Evolutionary conservation across 2,329 filamentous ascomycete species (phyloP).

Genomic region (Aspergillus fructus): DNA sequence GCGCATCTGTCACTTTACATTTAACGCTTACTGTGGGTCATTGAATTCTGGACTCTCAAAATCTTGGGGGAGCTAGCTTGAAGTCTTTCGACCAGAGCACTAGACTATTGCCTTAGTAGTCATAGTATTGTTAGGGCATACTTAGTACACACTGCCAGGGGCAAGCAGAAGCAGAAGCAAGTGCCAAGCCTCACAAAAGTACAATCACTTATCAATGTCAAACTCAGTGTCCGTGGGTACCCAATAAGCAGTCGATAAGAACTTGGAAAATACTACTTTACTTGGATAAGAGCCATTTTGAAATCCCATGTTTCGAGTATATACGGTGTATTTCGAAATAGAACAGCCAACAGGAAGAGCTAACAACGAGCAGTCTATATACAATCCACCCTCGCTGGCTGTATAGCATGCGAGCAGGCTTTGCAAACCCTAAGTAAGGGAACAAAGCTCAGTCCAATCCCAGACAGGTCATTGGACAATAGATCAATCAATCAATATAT

Average conservation of each 20-base stretch:
- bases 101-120: too few species aligned
- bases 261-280: too few species aligned
- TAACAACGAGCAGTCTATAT: not conserved
- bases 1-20: too few species aligned
- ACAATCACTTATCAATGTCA: not conserved
- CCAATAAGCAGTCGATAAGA: not conserved
- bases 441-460: too few species aligned
- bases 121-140: too few species aligned
- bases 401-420: not conserved
- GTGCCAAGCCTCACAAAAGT: not conserved
- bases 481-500: too few species aligned
- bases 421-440: not conserved
- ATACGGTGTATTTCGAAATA: not conserved
- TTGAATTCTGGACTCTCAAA: too few species aligned
- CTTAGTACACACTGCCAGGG: not conserved
- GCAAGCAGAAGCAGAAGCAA: constrained; percentile 3
- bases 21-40: too few species aligned
- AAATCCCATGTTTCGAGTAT: not conserved
- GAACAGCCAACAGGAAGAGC: not conserved
- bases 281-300: not conserved
- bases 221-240: not conserved
- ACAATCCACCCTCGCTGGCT: not conserved
- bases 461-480: too few species aligned
- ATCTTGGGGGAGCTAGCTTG: too few species aligned
- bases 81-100: too few species aligned